A percentile compares a stretch with the other conserved stretches of the same genome.
phyloP scores from a whole-genome alignment of 2,329 filamentous ascomycete genomes.

The Sarocladium kiliense region DNA sequence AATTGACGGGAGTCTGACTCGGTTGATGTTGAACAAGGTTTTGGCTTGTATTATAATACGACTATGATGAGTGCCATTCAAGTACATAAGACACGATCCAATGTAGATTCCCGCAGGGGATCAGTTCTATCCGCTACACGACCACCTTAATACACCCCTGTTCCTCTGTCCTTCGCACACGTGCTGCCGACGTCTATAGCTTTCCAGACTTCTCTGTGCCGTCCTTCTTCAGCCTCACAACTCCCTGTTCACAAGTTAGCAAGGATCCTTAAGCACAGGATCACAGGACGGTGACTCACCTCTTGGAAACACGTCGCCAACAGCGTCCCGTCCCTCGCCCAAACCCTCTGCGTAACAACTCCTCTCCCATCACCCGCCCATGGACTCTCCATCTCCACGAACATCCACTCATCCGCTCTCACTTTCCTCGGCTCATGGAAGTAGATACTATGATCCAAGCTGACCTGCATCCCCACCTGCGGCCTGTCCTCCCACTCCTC shows the following conservation, averaged over 20 bases:
- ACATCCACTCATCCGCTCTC: constrained; percentile 69
- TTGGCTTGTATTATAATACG: too few relatives aligned
- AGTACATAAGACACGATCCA: too few relatives aligned
- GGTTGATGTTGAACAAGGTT: too few relatives aligned
- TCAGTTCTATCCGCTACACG: too few relatives aligned
- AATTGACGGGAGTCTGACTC: too few relatives aligned
- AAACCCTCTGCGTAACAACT: constrained; percentile 71
- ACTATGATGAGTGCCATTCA: too few relatives aligned
- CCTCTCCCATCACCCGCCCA: constrained; percentile 77
- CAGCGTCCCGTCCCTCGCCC: constrained; percentile 63
- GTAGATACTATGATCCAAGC: constrained; percentile 69
- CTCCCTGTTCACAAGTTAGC: constrained; percentile 31
- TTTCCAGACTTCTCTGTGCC: constrained; percentile 27
- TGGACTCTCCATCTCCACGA: constrained; percentile 72
- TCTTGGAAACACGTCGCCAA: constrained; percentile 79
- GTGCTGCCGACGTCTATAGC: constrained; percentile 22
- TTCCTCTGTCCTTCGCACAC: too few relatives aligned
- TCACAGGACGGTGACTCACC: constrained; percentile 35
- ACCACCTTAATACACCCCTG: too few relatives aligned
- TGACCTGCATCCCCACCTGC: constrained; percentile 78
- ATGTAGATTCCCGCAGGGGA: too few relatives aligned
- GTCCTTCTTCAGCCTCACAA: constrained; percentile 44
- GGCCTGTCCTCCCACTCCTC: constrained; percentile 48
- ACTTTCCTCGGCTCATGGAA: constrained; percentile 58
- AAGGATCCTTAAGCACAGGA: background rate